Base-by-base conservation (phyloP, 306 rosid species). In the Clitoria ternatea region DNA sequence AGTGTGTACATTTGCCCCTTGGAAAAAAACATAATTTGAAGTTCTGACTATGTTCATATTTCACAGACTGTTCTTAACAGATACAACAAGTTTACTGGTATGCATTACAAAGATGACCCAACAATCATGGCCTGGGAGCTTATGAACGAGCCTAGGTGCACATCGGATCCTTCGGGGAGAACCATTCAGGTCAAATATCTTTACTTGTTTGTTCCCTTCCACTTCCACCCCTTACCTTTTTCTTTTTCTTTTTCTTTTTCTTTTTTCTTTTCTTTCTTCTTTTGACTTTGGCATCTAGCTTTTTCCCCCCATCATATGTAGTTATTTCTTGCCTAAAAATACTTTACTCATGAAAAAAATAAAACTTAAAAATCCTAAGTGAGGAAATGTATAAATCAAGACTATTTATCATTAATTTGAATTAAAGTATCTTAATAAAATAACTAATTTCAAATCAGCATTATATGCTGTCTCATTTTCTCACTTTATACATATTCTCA, bases 41-140 rank as follows among this genome's bases (percentile, higher is more conserved):
- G 32, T 60, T 77, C 69, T 88, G 69, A 80, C 73, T 52, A 15
- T 14, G 4, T 35, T n/a, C 61, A 24, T 39, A 20, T 81, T 85
- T 8, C 60, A 20, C 81, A 90, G 98, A 85, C 87, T 77, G 85
- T 92, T 67, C 83, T 92, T 0, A 83, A 71, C 78, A 85, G 98
- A 69, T 84, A 70, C 66, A 93, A 93, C 79, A 88, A 82, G 29
- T 88, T 83, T 23, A 93, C 85, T 2, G 87, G 90, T 60, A 72
- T 77, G 44, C 91, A 77, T 66, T 93, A 93, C 85, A 93, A 81
- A 75, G 89, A 90, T 77, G 98, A 93, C 49, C 83, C 97, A 10
- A 87, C 98, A 72, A 90, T 93, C 76, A 90, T 93, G 98, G 96
- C 98, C 0, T 93, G 98, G 98, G 98, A 93, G 85, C 97, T 93